Evolutionary conservation across 129 eudicot genomes (phyloP).

Genomic region (Flaveria trinervia): DNA sequence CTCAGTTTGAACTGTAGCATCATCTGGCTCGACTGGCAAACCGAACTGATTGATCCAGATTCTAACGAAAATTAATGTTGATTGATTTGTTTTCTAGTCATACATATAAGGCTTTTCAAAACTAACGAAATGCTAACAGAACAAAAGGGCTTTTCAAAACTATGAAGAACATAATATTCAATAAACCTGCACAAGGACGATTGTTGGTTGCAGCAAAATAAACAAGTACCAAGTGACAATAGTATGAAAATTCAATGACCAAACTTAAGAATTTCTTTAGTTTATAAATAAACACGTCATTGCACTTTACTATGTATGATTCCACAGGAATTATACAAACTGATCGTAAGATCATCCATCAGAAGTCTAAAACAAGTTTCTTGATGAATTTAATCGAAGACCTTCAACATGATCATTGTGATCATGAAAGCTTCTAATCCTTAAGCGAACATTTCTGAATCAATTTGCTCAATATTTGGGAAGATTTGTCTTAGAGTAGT

Average conservation of each 20-base stretch:
- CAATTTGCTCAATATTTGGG: conserved; percentile 81
- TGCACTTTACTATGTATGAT: conserved; percentile 10
- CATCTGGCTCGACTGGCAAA: no score
- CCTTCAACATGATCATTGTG: background rate
- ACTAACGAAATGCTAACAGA: no score
- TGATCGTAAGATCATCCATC: background rate
- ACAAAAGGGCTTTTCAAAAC: background rate
- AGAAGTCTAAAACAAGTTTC: background rate
- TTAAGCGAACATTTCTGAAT: conserved; percentile 68
- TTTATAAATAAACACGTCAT: background rate
- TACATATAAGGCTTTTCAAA: no score
- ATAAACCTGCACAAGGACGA: background rate
- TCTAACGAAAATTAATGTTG: no score
- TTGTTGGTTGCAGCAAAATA: background rate
- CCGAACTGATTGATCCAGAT: no score
- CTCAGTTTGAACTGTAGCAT: no score
- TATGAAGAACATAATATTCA: background rate
- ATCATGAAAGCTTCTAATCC: conserved; percentile 22
- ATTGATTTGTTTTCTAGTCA: no score
- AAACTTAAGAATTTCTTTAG: background rate
- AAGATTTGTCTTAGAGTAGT: conserved; percentile 64
- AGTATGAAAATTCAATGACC: background rate
- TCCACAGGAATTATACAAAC: conserved; percentile 28
- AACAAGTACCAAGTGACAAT: background rate
- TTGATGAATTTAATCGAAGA: background rate